Base-by-base conservation (phyloP, 305 asterid species). In the Fraxinus sp. region DNA sequence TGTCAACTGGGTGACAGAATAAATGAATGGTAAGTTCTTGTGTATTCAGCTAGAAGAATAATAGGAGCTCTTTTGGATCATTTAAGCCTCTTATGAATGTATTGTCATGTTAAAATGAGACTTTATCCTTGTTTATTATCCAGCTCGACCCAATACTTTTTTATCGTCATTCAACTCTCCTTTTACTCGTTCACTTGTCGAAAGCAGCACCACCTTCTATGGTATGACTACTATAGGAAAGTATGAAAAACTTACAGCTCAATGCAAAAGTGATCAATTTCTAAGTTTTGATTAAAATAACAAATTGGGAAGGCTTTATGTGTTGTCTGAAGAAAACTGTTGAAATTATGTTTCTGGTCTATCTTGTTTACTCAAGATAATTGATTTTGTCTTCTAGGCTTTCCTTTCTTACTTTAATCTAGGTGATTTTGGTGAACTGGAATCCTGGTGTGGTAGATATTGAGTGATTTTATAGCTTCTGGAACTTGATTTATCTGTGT, bases 161-260 rank as follows among this genome's bases (percentile, higher is more conserved):
- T 88, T 94, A 92, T 85, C 98, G 95, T 68, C 98, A 96, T 90
- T 96, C 99, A n/a, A 96, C 99, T 0, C 94, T 96, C 85, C 97
- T 94, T 73, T 90, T 94, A 87, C 99, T 97, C 9, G 89, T 94
- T 70, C 98, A 96, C 89, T 88, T 93, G 91, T 93, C 98, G 55
- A 57, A 93, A 96, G 86, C 98, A 94, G 84, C 97, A 93, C 87
- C 84, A 28, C 30, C 30, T 94, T 86, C 94, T 96, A 87, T 96
- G 99, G 98, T 96, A 93, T 90, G 99, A 98, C 36, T 96, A 94
- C 62, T 98, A 96, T 83, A 89, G 97, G 86, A 94, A 96, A 97
- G 99, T 96, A 89, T 70, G 90, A 0, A 39, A 16, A 44, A 46
- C 18, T 46, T 46, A 46, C 6, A 46, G 16, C 16, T 41, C 4